Base-by-base conservation (phyloP, 805 yeast genomes). In the Candida jianshihensis region DNA sequence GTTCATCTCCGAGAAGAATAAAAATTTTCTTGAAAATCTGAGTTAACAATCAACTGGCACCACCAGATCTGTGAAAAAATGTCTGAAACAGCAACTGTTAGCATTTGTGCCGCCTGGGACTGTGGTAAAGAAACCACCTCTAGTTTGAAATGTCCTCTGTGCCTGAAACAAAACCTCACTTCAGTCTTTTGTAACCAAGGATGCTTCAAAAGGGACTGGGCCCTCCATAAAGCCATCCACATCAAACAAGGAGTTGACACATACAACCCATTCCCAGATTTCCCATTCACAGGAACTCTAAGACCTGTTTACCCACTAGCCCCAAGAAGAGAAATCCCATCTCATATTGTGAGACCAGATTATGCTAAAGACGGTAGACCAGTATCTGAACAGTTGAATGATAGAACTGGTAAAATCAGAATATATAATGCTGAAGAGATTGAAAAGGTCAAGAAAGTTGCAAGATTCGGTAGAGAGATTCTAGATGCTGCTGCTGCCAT, bases 201-300 rank as follows among this genome's bases (percentile, higher is more conserved):
- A 1, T 90, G 98, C 60, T 90, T 86, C 65, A 76, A 82, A 54
- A 63, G 81, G 31, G 65, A 75, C 30, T 84, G 87, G 77, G 61
- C 71, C 13, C 57, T 68, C 17, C 98, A 90, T 57, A 89, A 88
- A 63, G 71, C 77, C 20, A 64, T 78, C 36, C 97, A 89, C 57
- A 68, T 68, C 20, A 74, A 73, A 42, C 78, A 72, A 33, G 78
- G 78, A 12, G 71, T 62, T n/a, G 72, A 65, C 8, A 46, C 74
- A 2, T 88, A 83, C 55, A 81, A 92, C 48, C 98, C 98, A 32
- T 92, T 85, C 63, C 95, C 96, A 19, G 71, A 72, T 19, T 84
- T 70, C 56, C 66, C 70, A 30, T 92, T 72, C 60, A 68, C 88
- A 2, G 97, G 98, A 15, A 60, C 68, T 1, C 54, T 89, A 36